phyloP scores from a whole-genome alignment of 2,329 filamentous ascomycete genomes.

The Nannizzia gypsea region DNA sequence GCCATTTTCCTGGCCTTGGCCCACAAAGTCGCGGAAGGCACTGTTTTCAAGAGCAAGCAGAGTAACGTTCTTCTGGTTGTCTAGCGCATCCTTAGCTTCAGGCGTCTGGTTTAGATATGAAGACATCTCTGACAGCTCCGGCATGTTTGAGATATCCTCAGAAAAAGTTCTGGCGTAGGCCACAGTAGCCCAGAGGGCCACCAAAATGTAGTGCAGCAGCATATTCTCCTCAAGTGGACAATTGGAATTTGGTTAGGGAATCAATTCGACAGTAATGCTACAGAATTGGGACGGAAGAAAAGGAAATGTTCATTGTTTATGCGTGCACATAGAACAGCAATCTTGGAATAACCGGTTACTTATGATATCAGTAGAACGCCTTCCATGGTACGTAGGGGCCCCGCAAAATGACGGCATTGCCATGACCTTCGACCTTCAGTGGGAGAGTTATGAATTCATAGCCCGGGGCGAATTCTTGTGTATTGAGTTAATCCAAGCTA shows the following conservation, averaged over 20 bases:
- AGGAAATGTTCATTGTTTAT: background rate
- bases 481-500: no score
- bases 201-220: background rate
- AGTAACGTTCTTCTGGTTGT: conserved; percentile 41
- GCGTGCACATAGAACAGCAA: background rate
- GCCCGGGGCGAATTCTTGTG: background rate
- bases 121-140: conserved; percentile 14
- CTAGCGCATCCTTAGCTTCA: conserved; percentile 20
- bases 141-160: conserved; percentile 11
- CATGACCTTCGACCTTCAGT: background rate
- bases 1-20: background rate
- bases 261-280: background rate
- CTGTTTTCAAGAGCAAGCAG: conserved; percentile 46
- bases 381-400: background rate
- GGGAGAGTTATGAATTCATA: background rate
- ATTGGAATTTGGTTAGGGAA: background rate
- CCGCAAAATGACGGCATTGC: background rate
- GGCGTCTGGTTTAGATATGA: conserved; percentile 10
- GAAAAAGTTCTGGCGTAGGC: conserved; percentile 12
- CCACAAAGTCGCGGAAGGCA: conserved; percentile 30
- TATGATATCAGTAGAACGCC: conserved; percentile 2
- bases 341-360: background rate
- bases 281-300: background rate
- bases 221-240: background rate
- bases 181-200: conserved; percentile 9